A percentile compares a stretch with the other conserved stretches of the same genome.
phyloP scores from a whole-genome alignment of 345 rosid species.

The Rhizophora mangle region DNA sequence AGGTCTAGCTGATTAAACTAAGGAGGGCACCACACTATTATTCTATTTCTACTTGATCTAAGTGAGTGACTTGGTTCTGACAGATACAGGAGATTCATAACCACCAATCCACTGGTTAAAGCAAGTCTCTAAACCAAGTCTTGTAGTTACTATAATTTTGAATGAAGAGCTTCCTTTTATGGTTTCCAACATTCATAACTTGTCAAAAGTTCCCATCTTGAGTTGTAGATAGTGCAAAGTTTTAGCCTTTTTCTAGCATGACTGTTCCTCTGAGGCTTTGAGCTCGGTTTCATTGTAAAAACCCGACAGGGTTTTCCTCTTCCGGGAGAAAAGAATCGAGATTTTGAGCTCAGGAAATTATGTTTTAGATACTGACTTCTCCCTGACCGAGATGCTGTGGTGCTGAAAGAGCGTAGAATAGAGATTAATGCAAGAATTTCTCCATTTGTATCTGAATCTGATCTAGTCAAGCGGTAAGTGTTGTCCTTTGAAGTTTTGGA shows the following conservation, averaged over 20 bases:
- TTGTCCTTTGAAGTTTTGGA: constrained; percentile 7
- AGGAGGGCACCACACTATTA: not conserved
- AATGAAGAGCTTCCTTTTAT: not conserved
- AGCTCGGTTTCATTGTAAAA: not conserved
- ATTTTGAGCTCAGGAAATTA: not conserved
- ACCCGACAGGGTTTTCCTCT: not conserved
- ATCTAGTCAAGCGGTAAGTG: not conserved
- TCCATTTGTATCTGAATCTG: constrained; percentile 3
- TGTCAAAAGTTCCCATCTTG: not conserved
- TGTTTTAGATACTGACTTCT: not conserved
- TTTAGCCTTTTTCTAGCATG: not conserved
- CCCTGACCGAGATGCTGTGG: not conserved
- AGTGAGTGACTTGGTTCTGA: constrained; percentile 7
- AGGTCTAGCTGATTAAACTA: not conserved
- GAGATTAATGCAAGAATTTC: not conserved
- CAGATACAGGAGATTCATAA: not conserved
- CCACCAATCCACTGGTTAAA: not conserved
- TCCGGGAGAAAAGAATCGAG: constrained; percentile 3
- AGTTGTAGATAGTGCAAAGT: constrained; percentile 3
- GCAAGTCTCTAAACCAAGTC: not conserved
- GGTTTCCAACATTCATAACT: not conserved
- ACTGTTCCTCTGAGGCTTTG: not conserved
- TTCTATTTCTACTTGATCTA: not conserved
- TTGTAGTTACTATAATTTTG: not conserved
- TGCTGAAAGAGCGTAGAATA: not conserved